Percentiles rank a stretch among this genome's conserved stretches.
Evolutionary conservation across 2,329 filamentous ascomycete genomes (phyloP).

Genomic region (Cladophialophora immunda): DNA sequence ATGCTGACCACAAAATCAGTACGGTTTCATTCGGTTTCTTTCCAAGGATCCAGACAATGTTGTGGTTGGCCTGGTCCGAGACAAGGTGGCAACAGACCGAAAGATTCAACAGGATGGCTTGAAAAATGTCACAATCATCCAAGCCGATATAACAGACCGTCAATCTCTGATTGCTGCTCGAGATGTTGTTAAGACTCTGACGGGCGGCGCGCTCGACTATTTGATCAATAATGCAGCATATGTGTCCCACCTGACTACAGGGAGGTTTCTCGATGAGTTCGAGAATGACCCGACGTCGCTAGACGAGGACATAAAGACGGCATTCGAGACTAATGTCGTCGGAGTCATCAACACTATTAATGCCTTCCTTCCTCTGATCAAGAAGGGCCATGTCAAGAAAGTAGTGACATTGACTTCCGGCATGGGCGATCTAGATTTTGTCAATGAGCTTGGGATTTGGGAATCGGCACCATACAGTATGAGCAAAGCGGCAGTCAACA

Average conservation of each 20-base stretch:
- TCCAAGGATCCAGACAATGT: constrained; percentile 54
- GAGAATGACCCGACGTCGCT: constrained; percentile 46
- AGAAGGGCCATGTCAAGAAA: constrained; percentile 62
- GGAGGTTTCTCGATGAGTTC: constrained; percentile 36
- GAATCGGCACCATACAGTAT: constrained; percentile 53
- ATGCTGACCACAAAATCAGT: constrained; percentile 44
- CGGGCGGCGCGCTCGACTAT: constrained; percentile 55
- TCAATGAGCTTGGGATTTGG: constrained; percentile 49
- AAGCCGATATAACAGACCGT: constrained; percentile 54
- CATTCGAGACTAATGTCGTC: constrained; percentile 60
- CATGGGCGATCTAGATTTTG: constrained; percentile 57
- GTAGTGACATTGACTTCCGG: constrained; percentile 60
- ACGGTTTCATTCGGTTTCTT: constrained; percentile 53
- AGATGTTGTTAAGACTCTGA: constrained; percentile 43
- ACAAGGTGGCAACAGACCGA: constrained; percentile 55
- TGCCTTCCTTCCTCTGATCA: constrained; percentile 62
- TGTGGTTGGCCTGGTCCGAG: constrained; percentile 59
- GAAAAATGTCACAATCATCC: constrained; percentile 57
- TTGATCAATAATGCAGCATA: constrained; percentile 61
- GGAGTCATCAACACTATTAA: constrained; percentile 63
- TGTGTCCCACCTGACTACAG: constrained; percentile 35
- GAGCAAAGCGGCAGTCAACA: constrained; percentile 64
- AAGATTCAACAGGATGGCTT: constrained; percentile 52
- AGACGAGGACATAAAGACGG: constrained; percentile 45
- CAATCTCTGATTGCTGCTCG: constrained; percentile 49